phyloP scores from a whole-genome alignment of 768 basidiomycete species.

The Termitomyces heimii region DNA sequence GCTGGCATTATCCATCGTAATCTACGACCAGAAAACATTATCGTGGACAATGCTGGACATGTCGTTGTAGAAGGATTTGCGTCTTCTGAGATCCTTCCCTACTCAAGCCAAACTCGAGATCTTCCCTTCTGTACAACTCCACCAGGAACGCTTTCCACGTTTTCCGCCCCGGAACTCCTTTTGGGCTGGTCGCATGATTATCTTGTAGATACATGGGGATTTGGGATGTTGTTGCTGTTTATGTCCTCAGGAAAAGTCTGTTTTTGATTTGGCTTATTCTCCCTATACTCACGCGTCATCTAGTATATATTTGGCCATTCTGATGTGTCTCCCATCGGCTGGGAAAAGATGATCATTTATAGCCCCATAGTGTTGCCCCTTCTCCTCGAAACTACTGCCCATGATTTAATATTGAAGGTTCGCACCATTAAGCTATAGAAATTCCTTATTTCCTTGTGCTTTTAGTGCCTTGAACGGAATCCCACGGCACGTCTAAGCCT shows the following conservation, averaged over 20 bases:
- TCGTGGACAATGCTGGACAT: slow-evolving; percentile 40
- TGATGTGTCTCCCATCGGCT: slow-evolving; percentile 16
- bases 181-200: slow-evolving; percentile 50
- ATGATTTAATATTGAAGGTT: slow-evolving; percentile 43
- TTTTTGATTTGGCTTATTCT: not conserved
- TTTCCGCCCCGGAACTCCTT: slow-evolving; percentile 47
- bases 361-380: slow-evolving; percentile 22
- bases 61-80: slow-evolving; percentile 39
- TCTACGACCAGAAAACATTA: slow-evolving; percentile 37
- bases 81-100: slow-evolving; percentile 33
- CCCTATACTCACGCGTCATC: not conserved
- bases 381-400: slow-evolving; percentile 24
- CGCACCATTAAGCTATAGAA: not conserved
- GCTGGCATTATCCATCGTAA: slow-evolving; percentile 41
- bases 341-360: slow-evolving; percentile 29
- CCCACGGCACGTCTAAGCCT: slow-evolving; percentile 38
- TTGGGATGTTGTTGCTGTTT: slow-evolving; percentile 46
- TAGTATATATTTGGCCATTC: slow-evolving; percentile 3
- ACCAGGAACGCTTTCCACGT: slow-evolving; percentile 15
- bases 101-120: slow-evolving; percentile 13
- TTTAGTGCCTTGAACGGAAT: slow-evolving; percentile 53
- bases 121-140: slow-evolving; percentile 42
- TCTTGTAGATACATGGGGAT: slow-evolving; percentile 55
- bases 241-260: slow-evolving; percentile 43
- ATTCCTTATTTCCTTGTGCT: not conserved